Base-by-base conservation (phyloP, 108 stramenopile genomes). In the Fistulifera solaris region DNA sequence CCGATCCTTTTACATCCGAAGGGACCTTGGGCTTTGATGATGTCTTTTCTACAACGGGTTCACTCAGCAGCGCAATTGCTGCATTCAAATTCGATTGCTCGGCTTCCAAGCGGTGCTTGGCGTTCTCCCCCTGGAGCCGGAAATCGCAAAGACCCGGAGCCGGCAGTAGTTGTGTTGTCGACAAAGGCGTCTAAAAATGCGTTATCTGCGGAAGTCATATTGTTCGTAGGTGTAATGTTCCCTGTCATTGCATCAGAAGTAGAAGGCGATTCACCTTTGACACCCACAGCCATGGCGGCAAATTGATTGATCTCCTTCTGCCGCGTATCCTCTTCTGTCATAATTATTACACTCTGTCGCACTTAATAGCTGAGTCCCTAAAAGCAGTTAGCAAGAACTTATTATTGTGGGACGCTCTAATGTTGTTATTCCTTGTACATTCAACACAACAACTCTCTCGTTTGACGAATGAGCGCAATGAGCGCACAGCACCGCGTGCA, bases 301-400 rank as follows among this genome's bases (percentile, higher is more conserved):
- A 79, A 79, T 38, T 48, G 41, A 46, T 63, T 72, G 59, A 79
- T 79, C 50, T 79, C 78, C 23, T 58, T 45, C 22, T 62, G 46
- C 28, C 64, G 61, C 24, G 70, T 68, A 50, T 59, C 62, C 12
- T 68, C 66, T 21, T 66, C 61, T 38, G 18, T 38, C 59, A 52
- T 60, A 16, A 10, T 52, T 46, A 22, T 46, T 3, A 3, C 44
- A 3, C 19, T 22, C 17, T 46, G 6, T 3, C 44, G 3, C 7
- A 10, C 3, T 8, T 35, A 3, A 3, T 35, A 35, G 31, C n/a
- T n/a, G n/a, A n/a, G n/a, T n/a, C n/a, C n/a, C n/a, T n/a, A n/a
- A n/a, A n/a, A n/a, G n/a, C n/a, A n/a, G n/a, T n/a, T n/a, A n/a
- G n/a, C n/a, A n/a, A n/a, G n/a, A n/a, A n/a, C n/a, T n/a, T n/a